Evolutionary conservation across 345 rosid genomes (phyloP).

Genomic region (Lepidium aucheri): DNA sequence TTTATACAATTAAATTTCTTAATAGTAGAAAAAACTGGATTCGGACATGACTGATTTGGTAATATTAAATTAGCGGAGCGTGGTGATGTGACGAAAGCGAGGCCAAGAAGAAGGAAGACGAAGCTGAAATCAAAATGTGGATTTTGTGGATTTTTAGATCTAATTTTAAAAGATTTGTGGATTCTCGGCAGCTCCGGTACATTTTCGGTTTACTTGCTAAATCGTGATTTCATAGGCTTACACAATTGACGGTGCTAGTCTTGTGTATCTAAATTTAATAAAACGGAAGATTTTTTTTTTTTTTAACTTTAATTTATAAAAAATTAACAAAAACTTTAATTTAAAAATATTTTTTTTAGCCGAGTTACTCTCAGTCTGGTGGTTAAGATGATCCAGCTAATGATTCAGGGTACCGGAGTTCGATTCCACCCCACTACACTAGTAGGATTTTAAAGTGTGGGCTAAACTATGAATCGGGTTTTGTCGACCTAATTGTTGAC

Average conservation of each 20-base stretch:
- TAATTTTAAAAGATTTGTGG: too few species aligned
- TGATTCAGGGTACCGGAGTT: too few species aligned
- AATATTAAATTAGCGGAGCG: constrained; percentile 5
- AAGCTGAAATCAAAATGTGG: not conserved
- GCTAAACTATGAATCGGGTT: too few species aligned
- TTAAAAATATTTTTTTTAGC: too few species aligned
- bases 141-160: not conserved
- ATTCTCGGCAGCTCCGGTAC: constrained; percentile 1
- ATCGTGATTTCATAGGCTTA: not conserved
- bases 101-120: not conserved
- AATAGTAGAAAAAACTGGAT: not conserved
- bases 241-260: not conserved
- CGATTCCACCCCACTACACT: too few species aligned
- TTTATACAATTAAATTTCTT: not conserved
- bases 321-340: too few species aligned
- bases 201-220: constrained; percentile 1
- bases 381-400: too few species aligned
- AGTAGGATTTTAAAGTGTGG: too few species aligned
- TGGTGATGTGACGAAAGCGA: constrained; percentile 5
- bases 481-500: too few species aligned
- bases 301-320: too few species aligned
- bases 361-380: too few species aligned
- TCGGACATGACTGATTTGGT: constrained; percentile 22
- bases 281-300: too few species aligned
- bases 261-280: not conserved